Evolutionary conservation across 1,284 basidiomycete species (phyloP).

Genomic region (Erythrobasidium hasegawianum): DNA sequence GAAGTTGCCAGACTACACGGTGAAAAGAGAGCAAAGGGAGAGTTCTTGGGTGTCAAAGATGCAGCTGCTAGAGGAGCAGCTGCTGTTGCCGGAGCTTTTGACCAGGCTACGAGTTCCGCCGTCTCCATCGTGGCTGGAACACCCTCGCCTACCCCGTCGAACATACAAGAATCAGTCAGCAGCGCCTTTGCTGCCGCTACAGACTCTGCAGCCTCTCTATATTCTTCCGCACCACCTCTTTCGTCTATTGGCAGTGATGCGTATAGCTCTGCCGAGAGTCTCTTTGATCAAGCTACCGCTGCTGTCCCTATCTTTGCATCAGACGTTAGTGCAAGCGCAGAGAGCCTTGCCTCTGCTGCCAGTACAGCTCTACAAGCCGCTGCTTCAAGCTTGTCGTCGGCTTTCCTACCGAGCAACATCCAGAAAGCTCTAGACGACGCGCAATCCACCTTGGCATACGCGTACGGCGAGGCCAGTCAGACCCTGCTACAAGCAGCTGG

Average conservation of each 20-base stretch:
- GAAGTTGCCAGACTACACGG: constrained; percentile 28
- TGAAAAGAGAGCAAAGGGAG: constrained; percentile 39
- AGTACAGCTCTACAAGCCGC: constrained; percentile 2
- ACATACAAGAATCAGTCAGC: constrained; percentile 10
- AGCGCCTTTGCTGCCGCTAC: constrained; percentile 23
- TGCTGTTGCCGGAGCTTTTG: constrained; percentile 10
- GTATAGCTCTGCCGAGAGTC: background rate
- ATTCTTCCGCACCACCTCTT: constrained; percentile 8
- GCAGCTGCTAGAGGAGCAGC: constrained; percentile 35
- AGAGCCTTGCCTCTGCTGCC: constrained; percentile 7
- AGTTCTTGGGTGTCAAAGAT: constrained; percentile 39
- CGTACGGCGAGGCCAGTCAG: constrained; percentile 31
- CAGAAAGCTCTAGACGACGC: constrained; percentile 38
- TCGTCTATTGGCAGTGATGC: constrained; percentile 1
- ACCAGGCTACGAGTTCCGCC: constrained; percentile 1
- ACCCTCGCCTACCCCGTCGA: constrained; percentile 13
- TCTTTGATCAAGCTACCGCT: background rate
- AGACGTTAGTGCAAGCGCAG: background rate
- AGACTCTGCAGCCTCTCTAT: constrained; percentile 16
- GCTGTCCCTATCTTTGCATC: background rate
- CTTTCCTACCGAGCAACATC: constrained; percentile 20
- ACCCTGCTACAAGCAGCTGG: constrained; percentile 37
- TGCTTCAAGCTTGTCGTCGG: constrained; percentile 16
- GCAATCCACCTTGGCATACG: constrained; percentile 32
- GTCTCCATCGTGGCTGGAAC: constrained; percentile 7